Evolutionary conservation across 305 asterid species (phyloP).

Genomic region (Fraxinus platypoda): DNA sequence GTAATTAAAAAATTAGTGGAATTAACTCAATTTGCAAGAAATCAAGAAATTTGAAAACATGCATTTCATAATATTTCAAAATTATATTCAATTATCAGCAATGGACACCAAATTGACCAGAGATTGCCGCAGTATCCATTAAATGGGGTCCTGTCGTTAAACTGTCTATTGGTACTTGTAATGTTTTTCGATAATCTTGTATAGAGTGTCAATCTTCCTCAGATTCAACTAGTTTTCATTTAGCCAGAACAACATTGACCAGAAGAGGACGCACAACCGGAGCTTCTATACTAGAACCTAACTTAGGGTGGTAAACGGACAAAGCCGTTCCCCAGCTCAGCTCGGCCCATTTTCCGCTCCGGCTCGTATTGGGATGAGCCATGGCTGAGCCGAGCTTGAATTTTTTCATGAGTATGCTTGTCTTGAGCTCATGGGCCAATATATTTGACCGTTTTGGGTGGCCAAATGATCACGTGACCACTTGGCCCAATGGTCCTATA

Average conservation of each 20-base stretch:
- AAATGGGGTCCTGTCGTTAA: background rate
- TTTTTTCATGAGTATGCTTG: background rate
- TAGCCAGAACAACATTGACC: background rate
- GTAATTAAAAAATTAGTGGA: slow-evolving; percentile 31
- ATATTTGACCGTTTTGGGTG: background rate
- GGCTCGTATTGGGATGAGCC: background rate
- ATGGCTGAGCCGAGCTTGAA: background rate
- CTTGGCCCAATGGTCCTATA: background rate
- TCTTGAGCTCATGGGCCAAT: background rate
- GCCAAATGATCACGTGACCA: background rate
- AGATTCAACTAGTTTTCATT: background rate
- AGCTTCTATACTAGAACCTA: background rate
- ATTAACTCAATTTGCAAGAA: background rate
- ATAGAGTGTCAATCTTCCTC: background rate
- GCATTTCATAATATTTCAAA: background rate
- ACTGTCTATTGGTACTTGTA: background rate
- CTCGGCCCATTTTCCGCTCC: background rate
- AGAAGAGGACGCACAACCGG: background rate
- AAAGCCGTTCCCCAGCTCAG: background rate
- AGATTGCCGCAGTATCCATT: background rate
- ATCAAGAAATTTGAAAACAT: background rate
- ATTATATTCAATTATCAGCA: no score
- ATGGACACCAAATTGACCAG: background rate
- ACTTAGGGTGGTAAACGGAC: background rate
- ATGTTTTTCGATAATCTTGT: background rate